Evolutionary conservation across 768 basidiomycete species (phyloP), one percentile per base, ranked within the genome.

Genomic region (Lentinula boryana): DNA sequence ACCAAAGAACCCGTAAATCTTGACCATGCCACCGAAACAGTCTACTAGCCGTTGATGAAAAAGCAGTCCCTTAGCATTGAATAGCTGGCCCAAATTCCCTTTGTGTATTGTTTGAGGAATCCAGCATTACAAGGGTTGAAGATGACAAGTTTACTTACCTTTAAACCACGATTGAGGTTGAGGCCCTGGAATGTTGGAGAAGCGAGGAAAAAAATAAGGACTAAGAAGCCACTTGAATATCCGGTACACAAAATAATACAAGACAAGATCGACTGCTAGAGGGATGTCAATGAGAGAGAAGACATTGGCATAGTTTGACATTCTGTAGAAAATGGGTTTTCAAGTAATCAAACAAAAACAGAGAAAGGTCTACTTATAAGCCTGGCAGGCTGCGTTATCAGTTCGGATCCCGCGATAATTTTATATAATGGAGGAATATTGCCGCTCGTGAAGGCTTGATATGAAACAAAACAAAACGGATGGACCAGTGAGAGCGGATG

Each of bases 1-100:
- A 44, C 81, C 80, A 52, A 81, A 79, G 60, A 81, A 75, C 5
- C 80, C 80, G 40, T 77, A 64, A 4, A 82, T 71, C 65, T 75
- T 80, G 27, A 75, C 78, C 60, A 82, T 71, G 2, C 76, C 75
- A 3, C 78, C 78, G 60, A 75, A 83, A 0, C 60, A 62, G 35
- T 77, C 75, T 9, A 73, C 71, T 5, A 79, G 66, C 2, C 65
- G 62, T 46, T 72, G 72, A 55, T 79, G 79, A 60, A 78, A 79
- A 0, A 74, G 72, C 10, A 79, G 66, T 9, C 77, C 78, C 63
- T 78, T 78, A 0, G 73, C 63, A 36, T 72, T 78, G 64, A 80
- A 79, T 0, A 80, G 65, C 61, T 80, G 78, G 1, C 70, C 71
- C 1, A 80, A 64, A 51, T 80, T 79, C 2, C 78, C 79, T 77